These are phyloP conservation scores for Ceratobasidium theobromae DNA, from an alignment of 1,284 basidiomycete genomes.

Conservation along the genomic window DNA sequence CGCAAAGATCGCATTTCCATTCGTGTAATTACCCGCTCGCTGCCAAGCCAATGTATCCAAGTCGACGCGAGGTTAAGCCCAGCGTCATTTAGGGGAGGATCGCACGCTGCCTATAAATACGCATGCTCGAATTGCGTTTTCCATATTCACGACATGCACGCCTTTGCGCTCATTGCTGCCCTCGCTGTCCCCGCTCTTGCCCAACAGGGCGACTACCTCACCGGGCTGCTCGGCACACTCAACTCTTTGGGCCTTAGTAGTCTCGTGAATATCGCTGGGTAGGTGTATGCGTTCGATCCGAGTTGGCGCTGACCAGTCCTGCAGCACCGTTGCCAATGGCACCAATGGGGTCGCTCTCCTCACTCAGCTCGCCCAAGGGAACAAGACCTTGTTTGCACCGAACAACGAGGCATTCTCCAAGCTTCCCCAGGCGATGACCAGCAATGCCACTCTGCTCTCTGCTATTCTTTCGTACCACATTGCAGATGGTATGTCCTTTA, in stretches of 20 bases:
- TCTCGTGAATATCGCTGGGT: constrained; percentile 44
- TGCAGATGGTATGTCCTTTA: constrained; percentile 55
- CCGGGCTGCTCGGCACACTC: constrained; percentile 44
- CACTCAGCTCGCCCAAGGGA: constrained; percentile 39
- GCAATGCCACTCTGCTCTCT: constrained; percentile 47
- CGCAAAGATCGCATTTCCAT: too few species aligned
- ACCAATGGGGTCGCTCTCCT: constrained; percentile 45
- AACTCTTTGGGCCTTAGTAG: constrained; percentile 46
- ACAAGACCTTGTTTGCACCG: constrained; percentile 48
- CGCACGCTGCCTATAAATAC: too few species aligned
- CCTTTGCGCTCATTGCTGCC: constrained; percentile 35
- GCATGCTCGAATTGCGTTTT: too few species aligned
- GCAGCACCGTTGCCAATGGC: constrained; percentile 55
- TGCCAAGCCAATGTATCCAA: too few species aligned
- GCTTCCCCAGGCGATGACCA: constrained; percentile 45
- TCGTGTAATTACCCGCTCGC: too few species aligned
- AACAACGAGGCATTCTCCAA: constrained; percentile 43
- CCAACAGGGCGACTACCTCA: constrained; percentile 43
- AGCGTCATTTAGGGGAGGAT: too few species aligned
- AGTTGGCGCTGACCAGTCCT: constrained; percentile 47
- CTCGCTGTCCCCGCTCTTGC: constrained; percentile 36
- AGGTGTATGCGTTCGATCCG: constrained; percentile 49
- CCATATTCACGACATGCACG: too few species aligned
- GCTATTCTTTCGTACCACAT: constrained; percentile 64
- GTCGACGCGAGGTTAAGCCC: too few species aligned